A percentile compares a stretch with the other conserved stretches of the same genome.
These are phyloP conservation scores for Globisporangium takayamanum DNA, from an alignment of 352 stramenopile genomes.

Conservation along the genomic window DNA sequence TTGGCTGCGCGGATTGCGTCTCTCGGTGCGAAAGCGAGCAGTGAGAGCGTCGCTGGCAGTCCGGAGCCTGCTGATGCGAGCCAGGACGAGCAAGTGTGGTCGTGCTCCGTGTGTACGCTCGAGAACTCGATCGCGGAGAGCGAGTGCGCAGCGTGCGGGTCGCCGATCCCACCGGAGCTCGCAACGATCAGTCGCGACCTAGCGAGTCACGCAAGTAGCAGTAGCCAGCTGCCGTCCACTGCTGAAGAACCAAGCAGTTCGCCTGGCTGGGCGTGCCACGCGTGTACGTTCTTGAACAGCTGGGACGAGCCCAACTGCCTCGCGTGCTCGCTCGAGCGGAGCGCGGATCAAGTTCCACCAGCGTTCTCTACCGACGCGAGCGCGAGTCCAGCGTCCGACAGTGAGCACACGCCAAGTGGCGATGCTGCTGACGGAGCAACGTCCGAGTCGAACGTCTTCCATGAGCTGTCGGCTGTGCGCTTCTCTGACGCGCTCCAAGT, in stretches of 20 bases:
- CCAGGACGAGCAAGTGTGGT: conserved; percentile 39
- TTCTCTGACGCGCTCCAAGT: conserved; percentile 32
- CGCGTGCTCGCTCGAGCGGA: conserved; percentile 50
- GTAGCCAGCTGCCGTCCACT: background rate
- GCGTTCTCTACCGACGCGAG: conserved; percentile 3
- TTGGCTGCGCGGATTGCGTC: conserved; percentile 32
- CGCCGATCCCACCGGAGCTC: conserved; percentile 43
- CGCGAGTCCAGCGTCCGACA: background rate
- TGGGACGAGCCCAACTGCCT: conserved; percentile 42
- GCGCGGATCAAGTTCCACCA: conserved; percentile 27
- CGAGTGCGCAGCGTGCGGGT: conserved; percentile 62
- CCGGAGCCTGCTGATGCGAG: background rate
- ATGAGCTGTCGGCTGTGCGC: conserved; percentile 22
- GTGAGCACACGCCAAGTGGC: background rate
- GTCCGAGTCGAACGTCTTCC: conserved; percentile 10
- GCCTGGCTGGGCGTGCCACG: conserved; percentile 45
- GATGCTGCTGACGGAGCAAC: background rate
- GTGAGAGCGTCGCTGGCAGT: background rate
- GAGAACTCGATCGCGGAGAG: conserved; percentile 53
- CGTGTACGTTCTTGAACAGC: conserved; percentile 65
- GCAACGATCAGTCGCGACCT: conserved; percentile 18
- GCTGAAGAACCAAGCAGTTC: background rate
- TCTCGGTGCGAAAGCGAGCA: background rate
- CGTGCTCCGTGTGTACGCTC: conserved; percentile 57
- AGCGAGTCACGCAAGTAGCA: conserved; percentile 1